Evolutionary conservation across 306 rosid species (phyloP), one percentile per base, ranked within the genome.

Genomic region (Astragalus glycyphyllos): DNA sequence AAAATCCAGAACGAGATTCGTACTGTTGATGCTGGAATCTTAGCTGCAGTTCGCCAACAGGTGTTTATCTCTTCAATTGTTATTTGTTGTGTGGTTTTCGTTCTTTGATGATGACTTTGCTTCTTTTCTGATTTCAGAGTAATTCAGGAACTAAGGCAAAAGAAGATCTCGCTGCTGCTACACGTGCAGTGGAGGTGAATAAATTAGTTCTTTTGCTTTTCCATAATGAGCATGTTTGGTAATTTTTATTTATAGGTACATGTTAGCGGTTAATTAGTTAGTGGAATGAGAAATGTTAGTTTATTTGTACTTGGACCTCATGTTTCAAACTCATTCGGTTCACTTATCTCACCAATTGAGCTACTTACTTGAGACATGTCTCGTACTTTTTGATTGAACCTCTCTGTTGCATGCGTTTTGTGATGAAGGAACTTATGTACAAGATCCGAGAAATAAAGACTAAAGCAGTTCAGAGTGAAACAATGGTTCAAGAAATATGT

Each of bases 401-500:
- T 59, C 47, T 58, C 47, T 48, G 54, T 68, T 74, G 48, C 59
- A 1, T 13, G 34, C 5, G 66, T 11, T 65, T 57, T 32, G 67
- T 60, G 15, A 81, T 62, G 83, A 84, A 93, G 99, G 99, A 94
- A 72, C 96, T 94, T 50, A 94, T 89, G 99, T 91, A 89, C 82
- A 94, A 94, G 81, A 89, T 94, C 57, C 84, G 97, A 55, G 97
- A 94, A 83, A 94, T 94, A 50, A 94, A 94, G 74, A 87, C 91
- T 53, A 94, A 94, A 84, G 99, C 99, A 11, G 97, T 89, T 35
- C 99, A 94, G 77, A 94, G 99, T 61, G 99, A 94, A 83, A 86
- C 92, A 11, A 94, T 94, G 99, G 99, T 94, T 75, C 97, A 94
- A 71, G 99, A 94, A 82, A 94, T 94, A 74, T 94, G 99, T 58